These are phyloP conservation scores for Porcisia hertigi DNA, from an alignment of 208 protist species.

Conservation along the genomic window DNA sequence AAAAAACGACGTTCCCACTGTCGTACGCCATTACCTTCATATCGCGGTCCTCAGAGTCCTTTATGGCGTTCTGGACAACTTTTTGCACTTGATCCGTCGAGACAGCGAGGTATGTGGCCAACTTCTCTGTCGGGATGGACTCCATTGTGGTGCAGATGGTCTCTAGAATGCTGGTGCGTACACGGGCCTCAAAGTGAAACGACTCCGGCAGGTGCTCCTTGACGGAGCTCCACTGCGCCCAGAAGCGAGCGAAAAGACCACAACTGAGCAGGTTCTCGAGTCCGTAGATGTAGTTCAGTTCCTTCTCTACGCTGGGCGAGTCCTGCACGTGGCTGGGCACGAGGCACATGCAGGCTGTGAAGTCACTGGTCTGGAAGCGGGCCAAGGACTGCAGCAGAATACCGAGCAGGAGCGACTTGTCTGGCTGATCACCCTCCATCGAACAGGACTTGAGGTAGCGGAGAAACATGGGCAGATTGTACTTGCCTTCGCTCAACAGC, in stretches of 20 bases:
- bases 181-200: slow-evolving; percentile 76
- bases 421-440: slow-evolving; percentile 64
- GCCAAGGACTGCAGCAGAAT: slow-evolving; percentile 84
- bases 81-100: slow-evolving; percentile 45
- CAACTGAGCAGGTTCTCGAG: slow-evolving; percentile 89
- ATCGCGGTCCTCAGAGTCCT: slow-evolving; percentile 50
- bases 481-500: slow-evolving; percentile 78
- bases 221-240: slow-evolving; percentile 69
- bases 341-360: slow-evolving; percentile 87
- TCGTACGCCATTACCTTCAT: slow-evolving; percentile 51
- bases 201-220: slow-evolving; percentile 69
- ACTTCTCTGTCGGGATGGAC: slow-evolving; percentile 40
- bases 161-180: slow-evolving; percentile 80
- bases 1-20: slow-evolving; percentile 55
- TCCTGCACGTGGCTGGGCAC: slow-evolving; percentile 84
- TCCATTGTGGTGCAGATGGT: slow-evolving; percentile 72
- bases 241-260: slow-evolving; percentile 80
- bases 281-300: slow-evolving; percentile 82
- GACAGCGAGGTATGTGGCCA: slow-evolving; percentile 69
- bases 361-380: slow-evolving; percentile 86
- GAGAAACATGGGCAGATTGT: slow-evolving; percentile 83
- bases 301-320: slow-evolving; percentile 70
- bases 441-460: slow-evolving; percentile 75
- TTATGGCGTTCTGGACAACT: slow-evolving; percentile 66
- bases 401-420: slow-evolving; percentile 76